phyloP scores from a whole-genome alignment of 2,329 filamentous ascomycete species.

The Fusarium goolgardi region DNA sequence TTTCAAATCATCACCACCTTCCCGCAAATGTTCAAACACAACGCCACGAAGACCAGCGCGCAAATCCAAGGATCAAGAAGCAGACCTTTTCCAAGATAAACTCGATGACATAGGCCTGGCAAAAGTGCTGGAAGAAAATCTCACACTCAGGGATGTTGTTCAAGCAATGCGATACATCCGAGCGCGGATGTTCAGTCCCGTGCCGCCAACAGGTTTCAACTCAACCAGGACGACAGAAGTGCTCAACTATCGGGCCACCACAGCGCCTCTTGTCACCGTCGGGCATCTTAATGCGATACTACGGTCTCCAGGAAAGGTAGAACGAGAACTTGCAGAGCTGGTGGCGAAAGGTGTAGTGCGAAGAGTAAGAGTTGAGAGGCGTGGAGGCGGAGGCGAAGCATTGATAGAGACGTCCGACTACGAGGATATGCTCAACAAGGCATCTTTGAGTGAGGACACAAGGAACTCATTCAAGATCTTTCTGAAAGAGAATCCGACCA shows the following conservation, averaged over 20 bases:
- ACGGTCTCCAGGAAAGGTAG: conserved; percentile 70
- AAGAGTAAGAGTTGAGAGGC: conserved; percentile 71
- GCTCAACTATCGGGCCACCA: conserved; percentile 67
- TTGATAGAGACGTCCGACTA: conserved; percentile 70
- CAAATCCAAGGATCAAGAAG: conserved; percentile 42
- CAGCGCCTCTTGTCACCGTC: conserved; percentile 74
- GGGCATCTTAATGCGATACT: conserved; percentile 75
- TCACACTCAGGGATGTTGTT: conserved; percentile 69
- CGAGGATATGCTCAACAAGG: conserved; percentile 58
- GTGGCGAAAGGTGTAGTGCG: conserved; percentile 67
- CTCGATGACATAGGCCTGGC: conserved; percentile 72
- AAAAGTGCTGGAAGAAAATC: conserved; percentile 64
- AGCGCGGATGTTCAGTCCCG: conserved; percentile 70
- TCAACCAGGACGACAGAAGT: conserved; percentile 72
- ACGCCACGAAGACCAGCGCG: conserved; percentile 45
- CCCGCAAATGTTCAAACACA: conserved; percentile 35
- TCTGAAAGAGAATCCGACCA: conserved; percentile 63
- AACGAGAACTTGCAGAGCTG: conserved; percentile 74
- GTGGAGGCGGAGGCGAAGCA: conserved; percentile 72
- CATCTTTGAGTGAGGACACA: conserved; percentile 55
- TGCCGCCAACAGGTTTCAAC: conserved; percentile 73
- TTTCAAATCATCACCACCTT: conserved; percentile 28
- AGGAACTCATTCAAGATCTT: conserved; percentile 64
- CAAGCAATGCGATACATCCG: conserved; percentile 74
- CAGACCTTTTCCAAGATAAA: conserved; percentile 54